Evolutionary conservation across 768 basidiomycete species (phyloP).

Genomic region (Kwoniella botswanensis): DNA sequence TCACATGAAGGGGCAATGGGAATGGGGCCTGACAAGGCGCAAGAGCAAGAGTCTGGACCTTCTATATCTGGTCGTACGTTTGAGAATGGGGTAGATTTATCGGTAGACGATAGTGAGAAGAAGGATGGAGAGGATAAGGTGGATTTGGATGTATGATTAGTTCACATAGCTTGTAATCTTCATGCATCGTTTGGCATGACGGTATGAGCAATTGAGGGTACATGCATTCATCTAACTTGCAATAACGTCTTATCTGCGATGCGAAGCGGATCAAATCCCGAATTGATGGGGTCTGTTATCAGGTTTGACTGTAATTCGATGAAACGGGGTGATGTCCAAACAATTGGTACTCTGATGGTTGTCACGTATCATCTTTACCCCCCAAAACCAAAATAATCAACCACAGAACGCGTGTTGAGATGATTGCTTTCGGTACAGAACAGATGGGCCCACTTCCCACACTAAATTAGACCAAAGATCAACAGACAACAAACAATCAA

Average conservation of each 20-base stretch:
- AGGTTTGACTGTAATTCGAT: neutral
- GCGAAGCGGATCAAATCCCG: neutral
- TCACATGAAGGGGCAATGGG: neutral
- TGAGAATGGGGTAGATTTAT: neutral
- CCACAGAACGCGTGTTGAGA: neutral
- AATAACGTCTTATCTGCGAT: neutral
- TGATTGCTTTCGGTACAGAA: neutral
- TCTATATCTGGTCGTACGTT: neutral
- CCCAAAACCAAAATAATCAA: neutral
- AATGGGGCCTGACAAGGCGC: neutral
- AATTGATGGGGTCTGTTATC: neutral
- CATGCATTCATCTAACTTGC: no score
- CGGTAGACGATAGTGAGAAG: neutral
- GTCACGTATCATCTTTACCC: neutral
- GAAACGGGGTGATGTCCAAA: neutral
- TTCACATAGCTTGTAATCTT: neutral
- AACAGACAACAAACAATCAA: neutral
- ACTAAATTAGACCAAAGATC: slow-evolving; percentile 6
- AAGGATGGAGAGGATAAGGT: slow-evolving; percentile 1
- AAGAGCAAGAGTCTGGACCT: slow-evolving; percentile 3
- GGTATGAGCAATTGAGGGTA: no score
- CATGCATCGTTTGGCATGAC: neutral
- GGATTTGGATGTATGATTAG: neutral
- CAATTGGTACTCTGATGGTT: neutral
- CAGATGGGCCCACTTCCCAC: neutral